Evolutionary conservation across 2,329 filamentous ascomycete genomes (phyloP).

Genomic region (Cladosporium sp.): DNA sequence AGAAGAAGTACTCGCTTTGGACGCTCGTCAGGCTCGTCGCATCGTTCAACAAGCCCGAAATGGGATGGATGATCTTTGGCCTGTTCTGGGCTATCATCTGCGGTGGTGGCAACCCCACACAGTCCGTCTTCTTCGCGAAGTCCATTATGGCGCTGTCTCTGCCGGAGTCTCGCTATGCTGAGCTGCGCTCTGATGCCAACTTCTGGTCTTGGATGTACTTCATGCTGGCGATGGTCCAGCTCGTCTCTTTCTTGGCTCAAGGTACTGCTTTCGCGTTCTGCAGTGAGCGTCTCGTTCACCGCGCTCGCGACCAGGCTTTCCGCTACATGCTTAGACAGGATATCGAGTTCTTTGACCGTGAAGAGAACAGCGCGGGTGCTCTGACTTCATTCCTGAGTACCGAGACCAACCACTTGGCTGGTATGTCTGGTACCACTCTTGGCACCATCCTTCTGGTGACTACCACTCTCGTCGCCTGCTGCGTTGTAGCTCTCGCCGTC

Average conservation of each 20-base stretch:
- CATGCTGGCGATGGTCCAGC: slow-evolving; percentile 69
- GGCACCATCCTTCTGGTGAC: slow-evolving; percentile 76
- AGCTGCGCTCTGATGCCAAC: slow-evolving; percentile 63
- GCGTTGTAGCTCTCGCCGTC: slow-evolving; percentile 63
- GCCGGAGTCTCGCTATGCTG: slow-evolving; percentile 39
- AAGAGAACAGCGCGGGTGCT: slow-evolving; percentile 83
- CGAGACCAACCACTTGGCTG: slow-evolving; percentile 81
- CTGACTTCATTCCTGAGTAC: slow-evolving; percentile 84
- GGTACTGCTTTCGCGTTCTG: slow-evolving; percentile 74
- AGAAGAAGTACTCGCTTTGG: slow-evolving; percentile 62
- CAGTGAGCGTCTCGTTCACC: slow-evolving; percentile 78
- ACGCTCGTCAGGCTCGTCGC: slow-evolving; percentile 72
- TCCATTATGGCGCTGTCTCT: slow-evolving; percentile 67
- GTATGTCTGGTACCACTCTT: slow-evolving; percentile 79
- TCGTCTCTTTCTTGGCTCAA: slow-evolving; percentile 62
- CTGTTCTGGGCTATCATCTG: slow-evolving; percentile 69
- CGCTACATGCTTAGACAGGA: slow-evolving; percentile 86
- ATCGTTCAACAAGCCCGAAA: slow-evolving; percentile 71
- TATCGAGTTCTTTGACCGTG: slow-evolving; percentile 81
- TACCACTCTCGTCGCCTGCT: slow-evolving; percentile 72
- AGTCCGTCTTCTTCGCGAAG: slow-evolving; percentile 82
- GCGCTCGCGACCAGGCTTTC: slow-evolving; percentile 77
- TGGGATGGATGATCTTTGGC: slow-evolving; percentile 64
- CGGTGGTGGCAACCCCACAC: slow-evolving; percentile 71
- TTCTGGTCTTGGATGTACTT: slow-evolving; percentile 90